Evolutionary conservation across 495 filamentous ascomycete genomes (phyloP).

Genomic region (Neurospora sp.): DNA sequence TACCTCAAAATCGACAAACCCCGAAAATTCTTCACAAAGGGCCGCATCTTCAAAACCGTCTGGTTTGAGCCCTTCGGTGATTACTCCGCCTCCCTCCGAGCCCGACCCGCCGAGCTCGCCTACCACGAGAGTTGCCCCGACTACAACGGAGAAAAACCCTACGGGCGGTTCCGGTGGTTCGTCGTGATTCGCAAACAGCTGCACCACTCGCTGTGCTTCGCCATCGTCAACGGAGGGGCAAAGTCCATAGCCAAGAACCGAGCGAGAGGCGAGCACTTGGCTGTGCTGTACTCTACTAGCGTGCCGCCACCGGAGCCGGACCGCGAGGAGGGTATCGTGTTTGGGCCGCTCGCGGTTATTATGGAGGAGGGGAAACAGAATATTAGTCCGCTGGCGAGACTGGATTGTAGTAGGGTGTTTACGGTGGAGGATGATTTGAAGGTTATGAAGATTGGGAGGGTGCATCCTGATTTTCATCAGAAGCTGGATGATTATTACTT

Average conservation of each 20-base stretch:
- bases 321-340: constrained; percentile 14
- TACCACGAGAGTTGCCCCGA: constrained; percentile 7
- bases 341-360: constrained; percentile 18
- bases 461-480: constrained; percentile 14
- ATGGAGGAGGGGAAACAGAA: constrained; percentile 20
- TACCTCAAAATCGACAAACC: constrained; percentile 20
- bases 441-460: constrained; percentile 24
- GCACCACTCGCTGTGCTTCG: constrained; percentile 25
- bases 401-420: constrained; percentile 23
- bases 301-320: constrained; percentile 17
- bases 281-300: constrained; percentile 16
- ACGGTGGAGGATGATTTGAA: constrained; percentile 24
- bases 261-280: constrained; percentile 12
- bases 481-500: constrained; percentile 19
- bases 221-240: constrained; percentile 16
- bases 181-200: constrained; percentile 20
- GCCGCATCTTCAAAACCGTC: constrained; percentile 24
- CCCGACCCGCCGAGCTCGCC: constrained; percentile 7
- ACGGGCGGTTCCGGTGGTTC: constrained; percentile 23
- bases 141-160: constrained; percentile 12
- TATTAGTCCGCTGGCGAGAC: constrained; percentile 21
- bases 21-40: constrained; percentile 32
- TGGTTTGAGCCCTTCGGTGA: constrained; percentile 23
- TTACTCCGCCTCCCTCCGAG: not conserved
- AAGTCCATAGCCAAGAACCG: not conserved